Base-by-base conservation (phyloP, 495 filamentous ascomycete genomes). In the Lepidopterella palustris region DNA sequence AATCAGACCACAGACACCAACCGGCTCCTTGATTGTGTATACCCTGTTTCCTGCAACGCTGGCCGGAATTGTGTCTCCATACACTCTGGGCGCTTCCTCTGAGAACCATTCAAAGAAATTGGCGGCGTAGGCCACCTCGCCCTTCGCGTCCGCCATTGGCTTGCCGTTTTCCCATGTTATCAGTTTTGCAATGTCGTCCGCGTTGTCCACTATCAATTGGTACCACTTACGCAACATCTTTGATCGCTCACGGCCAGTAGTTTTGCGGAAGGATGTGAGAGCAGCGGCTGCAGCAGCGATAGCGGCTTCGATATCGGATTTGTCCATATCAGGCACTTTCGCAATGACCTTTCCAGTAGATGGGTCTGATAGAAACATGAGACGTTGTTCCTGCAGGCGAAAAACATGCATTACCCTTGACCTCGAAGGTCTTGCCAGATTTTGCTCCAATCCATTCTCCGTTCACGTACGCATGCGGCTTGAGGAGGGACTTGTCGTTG, bases 1-100 rank as follows among this genome's bases (percentile, higher is more conserved):
- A 70, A 98, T 96, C 29, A 98, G 76, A 11, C 90, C 92, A 67
- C 89, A 95, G 11, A 98, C 92, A 62, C 93, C 93, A 47, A 97
- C 83, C 5, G 93, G 92, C 73, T 97, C 68, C 65, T 75, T 77
- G 45, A 73, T 61, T 4, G 73, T 77, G 50, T 69, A 72, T 35
- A 77, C 73, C 13, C 75, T 57, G 59, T 78, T 78, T 0, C 75
- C 75, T 0, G 71, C 57, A 27, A 76, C 57, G n/a, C 59, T 73
- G 9, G 75, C 73, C 0, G 72, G 69, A 60, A 96, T 95, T 21
- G 87, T 89, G 57, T 86, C 84, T 6, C 87, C 87, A 67, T 89
- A 85, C 1, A 75, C 69, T 42, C 87, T 76, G 18, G 85, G 84
- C 3, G 87, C 87, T 70, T 90, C 87, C 70, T 87, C 87, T 11